Conservation (phyloP, 495 filamentous ascomycete species). For the Viridothelium virens region DNA sequence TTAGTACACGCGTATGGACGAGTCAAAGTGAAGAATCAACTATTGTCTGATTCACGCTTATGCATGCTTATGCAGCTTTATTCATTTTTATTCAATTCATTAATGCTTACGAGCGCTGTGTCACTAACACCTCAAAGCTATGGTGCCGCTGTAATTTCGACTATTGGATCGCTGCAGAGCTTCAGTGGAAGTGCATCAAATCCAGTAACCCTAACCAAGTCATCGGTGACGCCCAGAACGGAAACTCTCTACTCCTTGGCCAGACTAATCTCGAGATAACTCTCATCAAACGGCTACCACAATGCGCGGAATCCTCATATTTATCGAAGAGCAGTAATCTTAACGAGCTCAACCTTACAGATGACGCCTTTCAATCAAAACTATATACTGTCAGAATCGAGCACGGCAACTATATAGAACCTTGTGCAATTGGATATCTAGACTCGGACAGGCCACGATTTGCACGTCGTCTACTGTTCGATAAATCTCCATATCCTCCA, state of each 20-base stretch:
- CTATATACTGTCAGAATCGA: slow-evolving; percentile 28
- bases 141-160: slow-evolving; percentile 24
- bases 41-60: no score
- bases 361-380: slow-evolving; percentile 29
- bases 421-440: slow-evolving; percentile 11
- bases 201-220: slow-evolving; percentile 15
- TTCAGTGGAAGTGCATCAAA: slow-evolving; percentile 27
- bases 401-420: slow-evolving; percentile 29
- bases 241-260: slow-evolving; percentile 22
- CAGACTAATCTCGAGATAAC: slow-evolving; percentile 30
- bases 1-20: no score
- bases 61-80: no score
- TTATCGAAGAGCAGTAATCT: slow-evolving; percentile 7
- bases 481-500: slow-evolving; percentile 31
- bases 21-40: no score
- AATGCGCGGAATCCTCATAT: background rate
- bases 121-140: slow-evolving; percentile 26
- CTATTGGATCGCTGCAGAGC: slow-evolving; percentile 23
- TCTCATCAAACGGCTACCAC: slow-evolving; percentile 20
- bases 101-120: no score
- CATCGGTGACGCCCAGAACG: slow-evolving; percentile 8
- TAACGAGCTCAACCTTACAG: slow-evolving; percentile 26
- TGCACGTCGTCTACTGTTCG: slow-evolving; percentile 28
- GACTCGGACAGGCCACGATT: slow-evolving; percentile 18
- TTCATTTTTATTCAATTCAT: no score